A percentile compares a stretch with the other conserved stretches of the same genome.
phyloP scores from a whole-genome alignment of 148 eudicot species.

The Rhododendron simsii region DNA sequence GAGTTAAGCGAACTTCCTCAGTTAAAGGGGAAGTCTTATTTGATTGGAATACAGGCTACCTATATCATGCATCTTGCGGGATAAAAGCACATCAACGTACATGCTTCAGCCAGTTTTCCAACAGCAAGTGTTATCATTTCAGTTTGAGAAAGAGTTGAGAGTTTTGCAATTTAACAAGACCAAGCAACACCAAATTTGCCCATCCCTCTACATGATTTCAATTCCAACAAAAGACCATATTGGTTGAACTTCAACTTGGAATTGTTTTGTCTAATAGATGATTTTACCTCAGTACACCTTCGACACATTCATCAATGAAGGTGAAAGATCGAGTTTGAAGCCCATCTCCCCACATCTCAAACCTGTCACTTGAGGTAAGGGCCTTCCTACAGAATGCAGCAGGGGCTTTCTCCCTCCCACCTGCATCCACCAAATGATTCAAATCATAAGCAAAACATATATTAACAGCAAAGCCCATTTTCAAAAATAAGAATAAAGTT shows the following conservation, averaged over 20 bases:
- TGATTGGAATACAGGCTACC: not conserved
- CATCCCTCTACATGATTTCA: not conserved
- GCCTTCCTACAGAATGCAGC: conserved; percentile 56
- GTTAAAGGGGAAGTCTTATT: not conserved
- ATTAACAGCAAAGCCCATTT: not conserved
- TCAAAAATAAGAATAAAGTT: not conserved
- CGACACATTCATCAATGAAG: conserved; percentile 59
- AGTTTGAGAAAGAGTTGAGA: not conserved
- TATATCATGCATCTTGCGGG: not conserved
- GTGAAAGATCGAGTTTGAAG: conserved; percentile 54
- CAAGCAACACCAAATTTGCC: not conserved
- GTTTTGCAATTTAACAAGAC: not conserved
- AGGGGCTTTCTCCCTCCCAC: conserved; percentile 63
- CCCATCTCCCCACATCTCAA: conserved; percentile 69
- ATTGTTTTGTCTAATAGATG: not conserved
- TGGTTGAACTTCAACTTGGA: not conserved
- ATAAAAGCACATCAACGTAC: not conserved
- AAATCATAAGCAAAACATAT: not conserved
- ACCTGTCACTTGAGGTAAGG: conserved; percentile 37
- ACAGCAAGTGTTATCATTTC: not conserved
- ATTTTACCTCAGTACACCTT: conserved; percentile 45
- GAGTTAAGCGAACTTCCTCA: not conserved
- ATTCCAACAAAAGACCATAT: not conserved
- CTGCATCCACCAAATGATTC: conserved; percentile 18
- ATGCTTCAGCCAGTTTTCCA: not conserved